Evolutionary conservation across 257 asterid species (phyloP).

Genomic region (Gynochthodes officinalis): DNA sequence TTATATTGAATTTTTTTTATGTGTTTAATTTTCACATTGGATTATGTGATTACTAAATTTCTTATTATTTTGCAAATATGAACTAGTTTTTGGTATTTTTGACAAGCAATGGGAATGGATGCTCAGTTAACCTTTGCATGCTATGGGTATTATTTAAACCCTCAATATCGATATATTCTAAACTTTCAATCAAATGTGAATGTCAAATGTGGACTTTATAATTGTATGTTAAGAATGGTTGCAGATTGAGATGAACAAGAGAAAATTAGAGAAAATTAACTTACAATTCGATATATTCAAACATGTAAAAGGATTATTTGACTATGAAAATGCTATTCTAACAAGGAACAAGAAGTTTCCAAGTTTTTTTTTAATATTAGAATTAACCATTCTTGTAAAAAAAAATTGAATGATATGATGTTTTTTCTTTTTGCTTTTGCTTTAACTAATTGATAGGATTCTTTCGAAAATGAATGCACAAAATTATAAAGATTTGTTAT

Average conservation of each 20-base stretch:
- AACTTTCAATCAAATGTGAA: background rate
- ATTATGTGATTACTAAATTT: background rate
- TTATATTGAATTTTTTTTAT: background rate
- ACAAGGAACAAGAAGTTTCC: background rate
- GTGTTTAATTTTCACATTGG: background rate
- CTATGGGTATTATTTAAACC: background rate
- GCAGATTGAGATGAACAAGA: too few species aligned
- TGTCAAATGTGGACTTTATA: background rate
- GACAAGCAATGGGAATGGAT: background rate
- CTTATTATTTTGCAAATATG: background rate
- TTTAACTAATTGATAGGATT: background rate
- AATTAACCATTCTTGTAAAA: background rate
- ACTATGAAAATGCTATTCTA: background rate
- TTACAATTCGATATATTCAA: background rate
- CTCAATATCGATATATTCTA: background rate
- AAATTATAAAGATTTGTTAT: background rate
- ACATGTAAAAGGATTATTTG: background rate
- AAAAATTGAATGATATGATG: too few species aligned
- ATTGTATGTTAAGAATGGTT: background rate
- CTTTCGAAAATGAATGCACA: background rate
- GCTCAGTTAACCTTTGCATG: background rate
- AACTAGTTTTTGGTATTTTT: background rate
- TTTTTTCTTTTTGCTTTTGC: background rate
- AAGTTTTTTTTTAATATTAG: background rate
- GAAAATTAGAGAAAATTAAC: background rate